Evolutionary conservation across 805 yeast genomes (phyloP), one percentile per base, ranked within the genome.

Genomic region (Clavispora asparagi): DNA sequence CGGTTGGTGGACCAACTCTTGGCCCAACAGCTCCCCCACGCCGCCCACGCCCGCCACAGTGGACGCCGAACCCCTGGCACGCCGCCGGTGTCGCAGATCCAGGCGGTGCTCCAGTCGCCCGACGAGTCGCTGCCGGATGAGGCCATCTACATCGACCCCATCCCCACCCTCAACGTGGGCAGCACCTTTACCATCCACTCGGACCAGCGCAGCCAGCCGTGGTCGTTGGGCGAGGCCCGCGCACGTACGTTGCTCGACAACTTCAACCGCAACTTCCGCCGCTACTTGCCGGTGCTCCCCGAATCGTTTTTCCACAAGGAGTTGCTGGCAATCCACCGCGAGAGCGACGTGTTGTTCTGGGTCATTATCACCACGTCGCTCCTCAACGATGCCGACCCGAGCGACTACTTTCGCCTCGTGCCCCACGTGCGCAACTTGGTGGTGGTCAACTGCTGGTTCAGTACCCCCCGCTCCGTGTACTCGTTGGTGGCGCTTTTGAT

Each of bases 381-480:
- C 39, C 55, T 71, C 42, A 61, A 60, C 45, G 53, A 58, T 19
- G 47, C 51, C 39, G 25, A 50, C 11, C 46, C 57, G 14, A 28
- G 43, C 7, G 54, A 51, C 31, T 68, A 70, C 51, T 37, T 50
- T 27, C 47, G 42, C 7, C 56, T 71, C 42, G 50, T 65, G 2
- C 57, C 56, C 16, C 73, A 70, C 42, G 59, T 72, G 25, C 68
- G 68, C 45, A 53, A 58, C 27, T 59, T 71, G 51, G 73, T 71
- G 28, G 74, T 70, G 42, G 63, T 64, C 40, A 63, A 60, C 47
- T 70, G 76, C 56, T 72, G 77, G 77, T 58, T 66, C 43, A 60
- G 61, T 39, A 72, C 76, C n/a, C 77, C 77, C 13, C 62, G 77
- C 51, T 68, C 73, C 10, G 64, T 70, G 14, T 69, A 67, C 50